phyloP scores from a whole-genome alignment of 176 grass and related monocot species.

The Avena atlantica region DNA sequence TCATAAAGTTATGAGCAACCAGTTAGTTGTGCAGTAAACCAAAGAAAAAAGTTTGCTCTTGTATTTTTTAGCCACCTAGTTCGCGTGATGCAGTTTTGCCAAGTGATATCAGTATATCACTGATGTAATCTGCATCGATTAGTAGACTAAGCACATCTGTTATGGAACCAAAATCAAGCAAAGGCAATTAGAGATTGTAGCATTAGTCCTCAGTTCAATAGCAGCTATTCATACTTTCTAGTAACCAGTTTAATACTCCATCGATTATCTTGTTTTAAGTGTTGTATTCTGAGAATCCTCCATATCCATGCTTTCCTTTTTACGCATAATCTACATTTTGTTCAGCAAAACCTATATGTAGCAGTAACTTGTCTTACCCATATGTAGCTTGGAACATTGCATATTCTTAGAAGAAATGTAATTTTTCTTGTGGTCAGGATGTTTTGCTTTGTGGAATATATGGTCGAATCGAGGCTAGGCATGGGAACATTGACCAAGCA shows the following conservation, averaged over 20 bases:
- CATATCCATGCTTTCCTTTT: not conserved
- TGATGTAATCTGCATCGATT: conserved; percentile 17
- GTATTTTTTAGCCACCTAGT: not conserved
- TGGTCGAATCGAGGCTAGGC: conserved; percentile 76
- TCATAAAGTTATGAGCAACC: conserved; percentile 19
- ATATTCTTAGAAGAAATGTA: not conserved
- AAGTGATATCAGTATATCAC: not conserved
- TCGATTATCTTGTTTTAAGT: conserved; percentile 8
- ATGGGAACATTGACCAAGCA: conserved; percentile 82
- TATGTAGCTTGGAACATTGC: conserved; percentile 20
- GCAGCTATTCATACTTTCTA: conserved; percentile 19
- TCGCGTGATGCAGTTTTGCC: not conserved
- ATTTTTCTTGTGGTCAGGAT: conserved; percentile 58
- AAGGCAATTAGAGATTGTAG: not conserved
- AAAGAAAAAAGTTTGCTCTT: not conserved
- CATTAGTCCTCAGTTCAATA: conserved; percentile 11
- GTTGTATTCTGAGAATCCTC: not conserved
- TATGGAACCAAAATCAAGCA: conserved; percentile 30
- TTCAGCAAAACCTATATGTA: not conserved
- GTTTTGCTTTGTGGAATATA: conserved; percentile 94
- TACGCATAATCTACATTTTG: not conserved
- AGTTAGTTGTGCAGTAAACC: conserved; percentile 18
- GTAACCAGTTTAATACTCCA: not conserved
- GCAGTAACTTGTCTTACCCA: not conserved
- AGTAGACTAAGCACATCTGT: not conserved